phyloP scores from a whole-genome alignment of 2,329 filamentous ascomycete genomes.

The Penicillium olsonii region DNA sequence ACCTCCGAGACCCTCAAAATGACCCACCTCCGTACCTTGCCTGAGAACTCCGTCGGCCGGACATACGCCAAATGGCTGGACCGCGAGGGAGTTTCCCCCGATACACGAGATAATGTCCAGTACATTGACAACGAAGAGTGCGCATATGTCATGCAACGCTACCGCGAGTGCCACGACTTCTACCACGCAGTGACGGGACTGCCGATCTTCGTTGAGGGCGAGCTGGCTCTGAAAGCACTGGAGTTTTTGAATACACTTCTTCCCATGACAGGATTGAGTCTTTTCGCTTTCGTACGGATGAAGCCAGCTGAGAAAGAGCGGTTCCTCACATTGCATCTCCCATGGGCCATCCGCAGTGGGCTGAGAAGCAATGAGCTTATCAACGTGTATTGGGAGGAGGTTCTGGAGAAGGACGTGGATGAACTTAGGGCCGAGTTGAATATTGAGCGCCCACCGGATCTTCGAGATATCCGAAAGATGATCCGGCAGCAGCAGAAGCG shows the following conservation, averaged over 20 bases:
- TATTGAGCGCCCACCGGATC: conserved; percentile 85
- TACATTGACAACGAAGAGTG: conserved; percentile 96
- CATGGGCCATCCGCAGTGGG: conserved; percentile 89
- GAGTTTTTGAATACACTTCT: conserved; percentile 93
- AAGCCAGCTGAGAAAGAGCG: conserved; percentile 64
- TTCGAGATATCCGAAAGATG: conserved; percentile 73
- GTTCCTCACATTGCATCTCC: conserved; percentile 68
- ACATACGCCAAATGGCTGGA: conserved; percentile 92
- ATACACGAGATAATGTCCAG: conserved; percentile 77
- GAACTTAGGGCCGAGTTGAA: conserved; percentile 73
- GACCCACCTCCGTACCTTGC: conserved; percentile 69
- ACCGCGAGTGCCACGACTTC: conserved; percentile 96
- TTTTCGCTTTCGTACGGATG: conserved; percentile 68
- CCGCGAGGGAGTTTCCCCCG: conserved; percentile 86
- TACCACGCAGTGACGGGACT: conserved; percentile 93
- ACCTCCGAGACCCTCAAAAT: conserved; percentile 72
- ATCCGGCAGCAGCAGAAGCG: conserved; percentile 69
- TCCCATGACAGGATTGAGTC: conserved; percentile 89
- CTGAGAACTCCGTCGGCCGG: conserved; percentile 72
- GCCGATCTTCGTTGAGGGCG: conserved; percentile 89
- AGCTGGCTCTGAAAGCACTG: conserved; percentile 96
- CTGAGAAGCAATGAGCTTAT: conserved; percentile 76
- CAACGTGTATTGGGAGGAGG: conserved; percentile 97
- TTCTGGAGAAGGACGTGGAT: conserved; percentile 78
- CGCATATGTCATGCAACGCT: conserved; percentile 97